phyloP scores from a whole-genome alignment of 2,329 filamentous ascomycete genomes.

The Ascochyta fabae region DNA sequence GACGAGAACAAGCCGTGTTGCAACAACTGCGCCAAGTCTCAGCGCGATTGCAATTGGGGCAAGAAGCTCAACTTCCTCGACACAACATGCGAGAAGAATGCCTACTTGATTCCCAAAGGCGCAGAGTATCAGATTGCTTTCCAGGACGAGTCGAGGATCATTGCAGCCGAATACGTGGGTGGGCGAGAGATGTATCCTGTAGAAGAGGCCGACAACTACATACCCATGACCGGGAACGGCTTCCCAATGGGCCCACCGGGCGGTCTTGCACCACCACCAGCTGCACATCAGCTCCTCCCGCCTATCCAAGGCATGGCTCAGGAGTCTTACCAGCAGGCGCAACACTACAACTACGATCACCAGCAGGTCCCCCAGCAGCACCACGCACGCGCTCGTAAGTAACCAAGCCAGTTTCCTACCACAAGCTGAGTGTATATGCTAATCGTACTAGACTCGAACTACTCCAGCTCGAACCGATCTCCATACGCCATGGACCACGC shows the following conservation, averaged over 20 bases:
- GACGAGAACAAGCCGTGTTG: constrained; percentile 74
- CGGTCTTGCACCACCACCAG: constrained; percentile 38
- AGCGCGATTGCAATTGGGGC: constrained; percentile 82
- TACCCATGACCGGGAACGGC: constrained; percentile 32
- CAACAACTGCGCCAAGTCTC: constrained; percentile 88
- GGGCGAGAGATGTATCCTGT: constrained; percentile 76
- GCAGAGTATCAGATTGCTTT: constrained; percentile 77
- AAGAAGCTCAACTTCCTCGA: constrained; percentile 92
- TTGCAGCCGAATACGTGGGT: constrained; percentile 88
- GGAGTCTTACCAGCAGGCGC: constrained; percentile 53
- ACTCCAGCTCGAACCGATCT: constrained; percentile 35
- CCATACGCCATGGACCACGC: constrained; percentile 34
- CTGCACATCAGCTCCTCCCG: constrained; percentile 57
- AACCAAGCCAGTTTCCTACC: not conserved
- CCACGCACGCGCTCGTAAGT: constrained; percentile 32
- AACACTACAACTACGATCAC: constrained; percentile 52
- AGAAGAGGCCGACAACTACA: constrained; percentile 43
- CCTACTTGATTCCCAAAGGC: constrained; percentile 54
- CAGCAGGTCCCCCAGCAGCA: constrained; percentile 40
- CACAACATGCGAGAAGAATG: constrained; percentile 71
- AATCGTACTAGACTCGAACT: constrained; percentile 28
- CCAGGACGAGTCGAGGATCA: constrained; percentile 84
- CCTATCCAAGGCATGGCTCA: constrained; percentile 59
- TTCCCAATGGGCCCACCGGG: constrained; percentile 38
- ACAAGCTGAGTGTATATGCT: constrained; percentile 3